Percentiles rank a stretch among this genome's conserved stretches.
Conservation (phyloP, 352 stramenopile species). For the Nothophytophthora sp. region DNA sequence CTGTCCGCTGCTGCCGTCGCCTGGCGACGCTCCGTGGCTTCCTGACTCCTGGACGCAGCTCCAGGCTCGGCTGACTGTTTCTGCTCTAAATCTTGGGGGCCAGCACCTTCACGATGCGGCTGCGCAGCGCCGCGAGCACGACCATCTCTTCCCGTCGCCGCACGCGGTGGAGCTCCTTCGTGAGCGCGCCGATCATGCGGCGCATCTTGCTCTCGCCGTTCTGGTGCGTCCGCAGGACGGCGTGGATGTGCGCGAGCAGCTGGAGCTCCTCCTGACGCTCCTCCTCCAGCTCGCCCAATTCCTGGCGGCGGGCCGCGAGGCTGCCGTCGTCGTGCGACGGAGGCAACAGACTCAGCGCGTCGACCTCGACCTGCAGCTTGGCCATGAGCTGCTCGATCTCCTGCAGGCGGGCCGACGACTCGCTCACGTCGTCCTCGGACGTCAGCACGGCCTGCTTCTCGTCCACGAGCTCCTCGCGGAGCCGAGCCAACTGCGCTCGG, state of each 20-base stretch:
- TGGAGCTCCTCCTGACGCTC: constrained; percentile 64
- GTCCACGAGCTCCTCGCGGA: constrained; percentile 34
- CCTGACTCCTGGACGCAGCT: too few relatives aligned
- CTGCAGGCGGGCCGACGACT: constrained; percentile 48
- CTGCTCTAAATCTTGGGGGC: constrained; percentile 38
- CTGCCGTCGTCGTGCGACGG: constrained; percentile 30
- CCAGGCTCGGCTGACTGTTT: too few relatives aligned
- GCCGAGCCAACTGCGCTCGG: constrained; percentile 34
- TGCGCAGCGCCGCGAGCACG: constrained; percentile 51
- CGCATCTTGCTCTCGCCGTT: constrained; percentile 39
- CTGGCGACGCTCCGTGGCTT: too few relatives aligned
- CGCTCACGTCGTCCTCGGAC: constrained; percentile 55
- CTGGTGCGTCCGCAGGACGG: constrained; percentile 50
- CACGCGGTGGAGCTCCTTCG: constrained; percentile 38
- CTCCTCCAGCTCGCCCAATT: constrained; percentile 57
- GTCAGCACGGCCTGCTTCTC: constrained; percentile 41
- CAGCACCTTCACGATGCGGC: constrained; percentile 52
- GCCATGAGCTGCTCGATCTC: constrained; percentile 69
- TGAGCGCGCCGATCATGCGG: constrained; percentile 39
- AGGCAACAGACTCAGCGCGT: constrained; percentile 26
- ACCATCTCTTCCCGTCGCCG: constrained; percentile 54
- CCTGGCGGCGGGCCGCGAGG: constrained; percentile 30
- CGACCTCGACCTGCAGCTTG: constrained; percentile 50
- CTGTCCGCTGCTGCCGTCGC: too few relatives aligned
- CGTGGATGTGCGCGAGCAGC: constrained; percentile 53